Evolutionary conservation across 2,329 filamentous ascomycete species (phyloP).

Genomic region (Lachnellula cervina): DNA sequence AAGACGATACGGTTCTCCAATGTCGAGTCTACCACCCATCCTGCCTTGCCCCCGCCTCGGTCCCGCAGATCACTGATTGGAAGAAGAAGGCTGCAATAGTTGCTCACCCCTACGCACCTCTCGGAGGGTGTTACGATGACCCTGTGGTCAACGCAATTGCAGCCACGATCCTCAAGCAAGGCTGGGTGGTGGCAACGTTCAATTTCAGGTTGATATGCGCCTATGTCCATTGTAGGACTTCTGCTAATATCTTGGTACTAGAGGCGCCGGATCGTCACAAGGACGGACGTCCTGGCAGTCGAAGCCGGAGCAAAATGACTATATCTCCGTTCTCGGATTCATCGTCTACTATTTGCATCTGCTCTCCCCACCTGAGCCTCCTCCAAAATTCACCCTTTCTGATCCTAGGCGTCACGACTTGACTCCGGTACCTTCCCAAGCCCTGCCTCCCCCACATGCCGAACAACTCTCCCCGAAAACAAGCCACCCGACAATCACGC

Average conservation of each 20-base stretch:
- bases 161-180: conserved; percentile 51
- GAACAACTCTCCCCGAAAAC: background rate
- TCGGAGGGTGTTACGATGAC: conserved; percentile 79
- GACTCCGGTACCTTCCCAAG: conserved; percentile 24
- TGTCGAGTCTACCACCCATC: conserved; percentile 77
- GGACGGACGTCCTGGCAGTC: conserved; percentile 86
- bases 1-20: conserved; percentile 70
- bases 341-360: conserved; percentile 66
- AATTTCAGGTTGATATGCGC: conserved; percentile 68
- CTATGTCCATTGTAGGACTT: background rate
- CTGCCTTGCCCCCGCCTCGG: conserved; percentile 32
- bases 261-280: conserved; percentile 69
- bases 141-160: conserved; percentile 7
- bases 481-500: background rate
- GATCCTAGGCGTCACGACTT: conserved; percentile 19
- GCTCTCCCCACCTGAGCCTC: conserved; percentile 22
- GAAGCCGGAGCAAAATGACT: conserved; percentile 75
- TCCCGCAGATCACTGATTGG: conserved; percentile 27
- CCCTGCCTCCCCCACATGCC: conserved; percentile 9
- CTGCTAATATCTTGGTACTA: conserved; percentile 34
- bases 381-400: conserved; percentile 11
- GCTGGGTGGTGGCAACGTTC: conserved; percentile 79
- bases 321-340: conserved; percentile 76
- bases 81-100: conserved; percentile 56
- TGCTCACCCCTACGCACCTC: conserved; percentile 84